Evolutionary conservation across 2,329 filamentous ascomycete species (phyloP), one percentile per base, ranked within the genome.

Genomic region (Arthroderma sp.): DNA sequence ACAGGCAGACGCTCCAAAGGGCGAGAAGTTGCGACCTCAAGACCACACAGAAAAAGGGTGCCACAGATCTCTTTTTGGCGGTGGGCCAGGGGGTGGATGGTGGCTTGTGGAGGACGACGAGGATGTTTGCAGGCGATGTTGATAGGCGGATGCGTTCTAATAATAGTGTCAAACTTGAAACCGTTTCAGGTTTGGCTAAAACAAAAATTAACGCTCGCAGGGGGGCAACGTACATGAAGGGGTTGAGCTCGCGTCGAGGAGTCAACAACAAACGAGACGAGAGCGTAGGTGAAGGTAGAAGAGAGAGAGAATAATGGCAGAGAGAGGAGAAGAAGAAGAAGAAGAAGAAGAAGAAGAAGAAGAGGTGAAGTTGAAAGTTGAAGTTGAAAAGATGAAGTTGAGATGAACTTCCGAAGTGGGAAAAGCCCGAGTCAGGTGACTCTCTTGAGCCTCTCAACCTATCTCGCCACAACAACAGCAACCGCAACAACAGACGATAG

Each of bases 151-250:
- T 36, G 31, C 32, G 11, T 9, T 8, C 11, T 43, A 44, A 38
- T 44, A 31, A 44, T 44, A 44, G 42, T 6, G 34, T 29, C 42
- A 22, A 22, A 42, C 40, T 42, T 30, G 40, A 42, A 42, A 42
- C 40, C 40, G 40, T 42, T 42, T 42, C 40, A 42, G 28, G 31
- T 28, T 31, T 22, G 15, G 15, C 15, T 22, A 22, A 22, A 22
- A 22, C 15, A 22, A 22, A 22, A 22, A 22, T 22, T 22, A 22
- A 22, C 15, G 15, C 15, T 22, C 15, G 15, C 15, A 22, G 15
- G 15, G 15, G 15, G 15, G 15, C 15, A 2, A 3, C 15, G 15
- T 22, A 22, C 15, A 22, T 22, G 15, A 22, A 22, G 15, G 15
- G 15, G 15, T 22, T 28, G 34, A 7, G 29, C 6, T 4, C 10